Base-by-base conservation (phyloP, 352 stramenopile species). In the Thraustotheca clavata region DNA sequence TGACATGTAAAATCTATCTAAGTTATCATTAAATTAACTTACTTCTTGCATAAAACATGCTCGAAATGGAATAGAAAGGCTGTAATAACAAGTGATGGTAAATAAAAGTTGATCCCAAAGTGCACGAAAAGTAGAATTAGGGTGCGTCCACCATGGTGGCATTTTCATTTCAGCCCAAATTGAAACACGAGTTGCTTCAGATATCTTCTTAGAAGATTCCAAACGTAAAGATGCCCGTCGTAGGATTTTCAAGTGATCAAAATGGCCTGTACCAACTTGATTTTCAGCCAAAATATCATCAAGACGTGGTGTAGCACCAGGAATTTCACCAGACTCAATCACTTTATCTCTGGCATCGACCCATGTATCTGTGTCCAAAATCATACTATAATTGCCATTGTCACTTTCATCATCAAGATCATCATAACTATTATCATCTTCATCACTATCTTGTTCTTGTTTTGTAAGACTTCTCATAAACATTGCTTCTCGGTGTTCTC, bases 121-220 rank as follows among this genome's bases (percentile, higher is more conserved):
- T 33, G 22, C 20, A 0, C 57, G 57, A 40, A 65, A 65, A 2
- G 12, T 40, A 29, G 57, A 65, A 16, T 54, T 40, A 5, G 57
- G 57, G 9, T 43, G 38, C 11, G 57, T 55, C 57, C 57, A 65
- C 27, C 26, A 32, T 16, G 57, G 36, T n/a, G 57, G 57, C 35
- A 65, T 32, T 26, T 54, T 26, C 16, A 55, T 26, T 8, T 65
- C 57, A 33, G 35, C 57, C 57, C 57, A 65, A 27, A 65, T 65
- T 26, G 57, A 65, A 16, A 50, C 16, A 18, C n/a, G 18, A 18
- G 29, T 20, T 29, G 16, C 24, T n/a, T 41, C 34, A 18, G 34
- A 22, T 29, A 0, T 18, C 20, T 22, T 39, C 14, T 29, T 3
- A 18, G 50, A 38, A 1, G 26, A 32, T 38, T 24, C 2, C 4